A percentile compares a stretch with the other conserved stretches of the same genome.
Evolutionary conservation across 352 stramenopile genomes (phyloP).

Genomic region (Phytophthora boehmeriae): DNA sequence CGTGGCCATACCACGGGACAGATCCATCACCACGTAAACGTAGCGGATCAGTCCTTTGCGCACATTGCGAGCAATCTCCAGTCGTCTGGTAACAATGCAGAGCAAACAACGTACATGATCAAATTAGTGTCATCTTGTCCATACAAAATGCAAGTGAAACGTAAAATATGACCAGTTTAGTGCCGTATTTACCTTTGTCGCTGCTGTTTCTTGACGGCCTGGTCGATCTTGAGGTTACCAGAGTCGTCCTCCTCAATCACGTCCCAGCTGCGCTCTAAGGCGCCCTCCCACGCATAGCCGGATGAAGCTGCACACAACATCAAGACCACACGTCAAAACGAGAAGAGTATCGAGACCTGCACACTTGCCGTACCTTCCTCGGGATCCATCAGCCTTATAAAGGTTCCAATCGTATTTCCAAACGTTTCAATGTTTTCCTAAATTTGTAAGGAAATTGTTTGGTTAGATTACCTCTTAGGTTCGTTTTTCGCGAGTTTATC

Average conservation of each 20-base stretch:
- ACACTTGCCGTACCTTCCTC: too few relatives aligned
- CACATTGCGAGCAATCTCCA: constrained; percentile 87
- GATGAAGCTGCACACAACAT: constrained; percentile 18
- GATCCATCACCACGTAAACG: constrained; percentile 84
- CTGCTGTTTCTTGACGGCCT: constrained; percentile 67
- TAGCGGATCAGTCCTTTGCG: constrained; percentile 88
- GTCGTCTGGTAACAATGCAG: constrained; percentile 34
- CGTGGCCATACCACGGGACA: constrained; percentile 84
- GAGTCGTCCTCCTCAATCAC: constrained; percentile 86
- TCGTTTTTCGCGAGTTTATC: too few relatives aligned
- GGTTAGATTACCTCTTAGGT: too few relatives aligned
- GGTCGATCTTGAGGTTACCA: constrained; percentile 80
- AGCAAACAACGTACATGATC: background rate
- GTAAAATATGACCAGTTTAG: background rate
- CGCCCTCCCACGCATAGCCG: constrained; percentile 86
- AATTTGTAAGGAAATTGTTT: too few relatives aligned
- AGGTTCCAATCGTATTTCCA: too few relatives aligned
- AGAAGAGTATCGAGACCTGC: too few relatives aligned
- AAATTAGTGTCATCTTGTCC: constrained; percentile 2
- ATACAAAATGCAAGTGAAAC: constrained; percentile 2
- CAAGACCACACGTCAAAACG: background rate
- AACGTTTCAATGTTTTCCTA: too few relatives aligned
- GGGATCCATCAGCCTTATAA: too few relatives aligned
- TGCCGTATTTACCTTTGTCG: constrained; percentile 61
- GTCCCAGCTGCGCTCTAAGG: constrained; percentile 87